A percentile compares a stretch with the other conserved stretches of the same genome.
These are phyloP conservation scores for Neophaeococcomyces aloes DNA, from an alignment of 2,329 filamentous ascomycete species.

Conservation along the genomic window DNA sequence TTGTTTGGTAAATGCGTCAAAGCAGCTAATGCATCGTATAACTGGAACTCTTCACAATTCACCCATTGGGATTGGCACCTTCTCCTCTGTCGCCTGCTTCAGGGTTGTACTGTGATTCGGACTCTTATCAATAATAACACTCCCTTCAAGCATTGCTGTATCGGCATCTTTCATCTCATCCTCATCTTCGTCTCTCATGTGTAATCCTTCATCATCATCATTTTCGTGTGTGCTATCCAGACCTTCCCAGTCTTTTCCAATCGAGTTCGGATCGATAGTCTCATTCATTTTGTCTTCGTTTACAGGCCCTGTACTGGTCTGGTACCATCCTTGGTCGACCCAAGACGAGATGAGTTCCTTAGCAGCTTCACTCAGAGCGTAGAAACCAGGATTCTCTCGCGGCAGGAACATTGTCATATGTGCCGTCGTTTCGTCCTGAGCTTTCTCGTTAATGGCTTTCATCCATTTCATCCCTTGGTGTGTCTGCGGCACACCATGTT, in stretches of 20 bases:
- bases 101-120: constrained; percentile 1
- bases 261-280: constrained; percentile 3
- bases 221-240: constrained; percentile 6
- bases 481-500: constrained; percentile 14
- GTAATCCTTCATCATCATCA: constrained; percentile 15
- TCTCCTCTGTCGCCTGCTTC: not conserved
- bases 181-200: constrained; percentile 17
- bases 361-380: constrained; percentile 29
- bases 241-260: constrained; percentile 16
- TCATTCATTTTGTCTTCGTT: constrained; percentile 18
- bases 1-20: too few relatives aligned
- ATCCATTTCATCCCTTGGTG: constrained; percentile 44
- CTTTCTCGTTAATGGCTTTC: constrained; percentile 66
- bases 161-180: constrained; percentile 3
- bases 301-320: constrained; percentile 14
- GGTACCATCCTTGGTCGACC: constrained; percentile 24
- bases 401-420: constrained; percentile 51
- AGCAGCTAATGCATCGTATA: too few relatives aligned
- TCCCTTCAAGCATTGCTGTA: constrained; percentile 18
- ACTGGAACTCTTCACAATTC: not conserved
- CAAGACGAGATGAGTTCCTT: constrained; percentile 30
- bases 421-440: constrained; percentile 65
- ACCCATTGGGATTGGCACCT: not conserved
- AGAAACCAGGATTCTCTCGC: constrained; percentile 36
- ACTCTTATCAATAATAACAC: constrained; percentile 20